These are phyloP conservation scores for Colletotrichum siamense DNA, from an alignment of 2,329 filamentous ascomycete species.

Conservation along the genomic window DNA sequence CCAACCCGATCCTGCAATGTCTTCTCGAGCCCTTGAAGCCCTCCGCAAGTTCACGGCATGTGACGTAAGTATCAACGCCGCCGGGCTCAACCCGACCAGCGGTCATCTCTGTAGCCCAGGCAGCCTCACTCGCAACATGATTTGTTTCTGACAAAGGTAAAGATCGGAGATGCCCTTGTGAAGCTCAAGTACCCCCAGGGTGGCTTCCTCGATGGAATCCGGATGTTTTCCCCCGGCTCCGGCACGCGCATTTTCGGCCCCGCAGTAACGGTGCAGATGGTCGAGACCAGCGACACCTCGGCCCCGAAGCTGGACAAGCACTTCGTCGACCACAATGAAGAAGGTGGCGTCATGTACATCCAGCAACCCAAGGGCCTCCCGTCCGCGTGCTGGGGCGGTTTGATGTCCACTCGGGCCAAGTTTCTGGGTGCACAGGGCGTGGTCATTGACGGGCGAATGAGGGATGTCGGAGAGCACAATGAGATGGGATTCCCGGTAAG, in stretches of 20 bases:
- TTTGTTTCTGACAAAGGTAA: not conserved
- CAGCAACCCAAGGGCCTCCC: slow-evolving; percentile 30
- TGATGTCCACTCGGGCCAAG: slow-evolving; percentile 34
- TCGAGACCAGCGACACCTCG: slow-evolving; percentile 26
- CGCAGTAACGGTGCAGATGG: slow-evolving; percentile 34
- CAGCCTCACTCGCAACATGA: not conserved
- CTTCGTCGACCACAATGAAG: slow-evolving; percentile 32
- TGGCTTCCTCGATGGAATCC: slow-evolving; percentile 29
- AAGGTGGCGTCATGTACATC: slow-evolving; percentile 32
- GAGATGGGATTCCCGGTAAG: slow-evolving; percentile 24
- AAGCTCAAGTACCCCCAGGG: slow-evolving; percentile 33
- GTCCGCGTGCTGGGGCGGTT: slow-evolving; percentile 32
- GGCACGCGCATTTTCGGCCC: slow-evolving; percentile 33
- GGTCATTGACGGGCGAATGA: slow-evolving; percentile 31
- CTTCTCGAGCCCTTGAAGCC: not conserved
- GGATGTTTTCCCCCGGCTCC: slow-evolving; percentile 26
- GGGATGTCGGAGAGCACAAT: slow-evolving; percentile 33
- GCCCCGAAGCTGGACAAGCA: slow-evolving; percentile 30
- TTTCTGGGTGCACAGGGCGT: slow-evolving; percentile 29
- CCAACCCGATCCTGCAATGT: not conserved
- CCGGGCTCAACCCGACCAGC: not conserved
- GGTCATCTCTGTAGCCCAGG: not conserved
- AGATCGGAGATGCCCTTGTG: slow-evolving; percentile 31
- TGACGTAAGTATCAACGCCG: not conserved
- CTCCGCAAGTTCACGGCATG: slow-evolving; percentile 8